Evolutionary conservation across 73 alveolate species (phyloP), one percentile per base, ranked within the genome.

Genomic region (Paramecium biaurelia): DNA sequence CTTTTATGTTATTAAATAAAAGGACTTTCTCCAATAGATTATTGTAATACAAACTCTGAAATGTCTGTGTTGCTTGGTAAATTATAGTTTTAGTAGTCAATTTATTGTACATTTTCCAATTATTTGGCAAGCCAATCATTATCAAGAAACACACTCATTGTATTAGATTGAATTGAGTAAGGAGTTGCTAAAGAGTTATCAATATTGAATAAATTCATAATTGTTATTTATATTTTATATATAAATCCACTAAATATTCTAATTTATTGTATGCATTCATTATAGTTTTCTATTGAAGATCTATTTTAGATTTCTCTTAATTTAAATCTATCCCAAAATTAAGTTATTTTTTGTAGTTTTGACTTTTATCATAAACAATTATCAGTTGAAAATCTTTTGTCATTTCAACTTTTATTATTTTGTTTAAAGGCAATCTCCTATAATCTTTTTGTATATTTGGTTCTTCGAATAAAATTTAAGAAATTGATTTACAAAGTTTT

Each of bases 171-270:
- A 30, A 63, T 11, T 63, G 84, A 63, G 45, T 30, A 26, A 26
- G 84, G 45, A 5, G 45, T 63, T 63, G 45, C 49, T 30, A 26
- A 20, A 63, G 45, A 63, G 45, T 63, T 63, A 63, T 63, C 84
- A 63, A 63, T 63, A 30, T 63, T 63, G 45, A 30, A 63, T 32
- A 63, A 63, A 63, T 63, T 63, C 84, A 63, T 63, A 63, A 63
- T 12, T 63, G 84, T 63, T 63, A 63, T 63, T 63, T 63, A 63
- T 63, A 30, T 63, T 63, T 63, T 63, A 30, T 63, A 32, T 26
- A 32, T 63, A 63, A 30, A 30, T 63, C 45, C 20, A 63, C 84
- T 63, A 63, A 63, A 32, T 32, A 26, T 63, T 63, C 49, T 63
- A 63, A 30, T 63, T 63, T 63, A 30, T 63, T 32, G 84, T 12